A percentile compares a stretch with the other conserved stretches of the same genome.
Evolutionary conservation across 2,329 filamentous ascomycete species (phyloP).

Genomic region (Diaporthe ilicicola): DNA sequence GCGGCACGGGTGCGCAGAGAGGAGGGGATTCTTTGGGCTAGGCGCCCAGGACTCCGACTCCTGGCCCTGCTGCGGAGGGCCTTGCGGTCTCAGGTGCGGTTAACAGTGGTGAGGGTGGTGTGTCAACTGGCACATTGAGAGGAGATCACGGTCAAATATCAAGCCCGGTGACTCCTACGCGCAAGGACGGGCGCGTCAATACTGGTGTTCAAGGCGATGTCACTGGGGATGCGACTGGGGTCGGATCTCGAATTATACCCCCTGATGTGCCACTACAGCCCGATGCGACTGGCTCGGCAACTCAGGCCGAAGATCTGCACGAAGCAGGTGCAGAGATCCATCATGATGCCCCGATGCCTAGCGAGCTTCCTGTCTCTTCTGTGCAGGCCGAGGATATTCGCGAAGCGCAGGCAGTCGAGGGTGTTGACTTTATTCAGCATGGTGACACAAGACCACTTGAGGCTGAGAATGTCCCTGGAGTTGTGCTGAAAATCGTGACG

Average conservation of each 20-base stretch:
- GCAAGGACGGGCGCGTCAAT: background rate
- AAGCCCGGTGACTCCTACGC: background rate
- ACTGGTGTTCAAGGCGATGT: background rate
- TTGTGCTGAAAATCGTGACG: background rate
- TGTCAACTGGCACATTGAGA: background rate
- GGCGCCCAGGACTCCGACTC: constrained; percentile 14
- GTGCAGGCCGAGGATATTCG: background rate
- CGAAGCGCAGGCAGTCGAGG: no score
- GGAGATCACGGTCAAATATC: no score
- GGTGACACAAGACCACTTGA: background rate
- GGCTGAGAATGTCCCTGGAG: no score
- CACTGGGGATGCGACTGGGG: background rate
- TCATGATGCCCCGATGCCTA: background rate
- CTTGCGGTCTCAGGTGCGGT: background rate
- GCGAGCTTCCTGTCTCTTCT: background rate
- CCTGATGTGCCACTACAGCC: background rate
- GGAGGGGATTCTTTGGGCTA: constrained; percentile 43
- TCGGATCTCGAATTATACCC: background rate
- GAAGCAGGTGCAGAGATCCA: background rate
- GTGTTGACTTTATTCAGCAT: background rate
- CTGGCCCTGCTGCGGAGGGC: constrained; percentile 3
- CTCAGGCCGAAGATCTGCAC: background rate
- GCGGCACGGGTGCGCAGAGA: constrained; percentile 41
- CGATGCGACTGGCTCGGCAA: background rate
- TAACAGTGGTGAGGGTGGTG: background rate